Percentiles rank a stretch among this genome's conserved stretches.
Conservation (phyloP, 108 stramenopile species). For the Parietichytrium sp. region DNA sequence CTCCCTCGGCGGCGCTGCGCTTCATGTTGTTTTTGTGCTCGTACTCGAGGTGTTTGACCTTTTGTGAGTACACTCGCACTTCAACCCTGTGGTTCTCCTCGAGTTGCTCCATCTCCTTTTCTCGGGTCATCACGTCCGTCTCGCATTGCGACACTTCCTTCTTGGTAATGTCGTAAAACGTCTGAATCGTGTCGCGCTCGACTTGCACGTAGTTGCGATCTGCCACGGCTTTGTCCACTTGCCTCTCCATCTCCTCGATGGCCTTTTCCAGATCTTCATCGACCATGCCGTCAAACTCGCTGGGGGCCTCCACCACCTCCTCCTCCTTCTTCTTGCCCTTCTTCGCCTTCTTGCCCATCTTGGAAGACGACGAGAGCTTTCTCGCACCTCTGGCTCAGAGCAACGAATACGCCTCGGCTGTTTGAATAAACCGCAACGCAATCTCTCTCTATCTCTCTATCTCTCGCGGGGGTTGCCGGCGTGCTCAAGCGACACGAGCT, state of each 20-base stretch:
- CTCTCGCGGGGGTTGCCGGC: too few species aligned
- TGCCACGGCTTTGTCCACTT: constrained; percentile 42
- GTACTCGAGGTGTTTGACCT: constrained; percentile 72
- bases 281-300: constrained; percentile 2
- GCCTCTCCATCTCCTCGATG: constrained; percentile 18
- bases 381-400: too few species aligned
- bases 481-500: too few species aligned
- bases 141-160: constrained; percentile 60
- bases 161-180: constrained; percentile 65
- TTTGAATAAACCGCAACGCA: too few species aligned
- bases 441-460: too few species aligned
- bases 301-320: neutral
- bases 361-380: too few species aligned
- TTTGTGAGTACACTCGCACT: constrained; percentile 65
- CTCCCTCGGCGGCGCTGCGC: constrained; percentile 46
- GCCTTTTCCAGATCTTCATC: constrained; percentile 15
- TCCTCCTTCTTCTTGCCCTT: neutral
- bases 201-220: constrained; percentile 72
- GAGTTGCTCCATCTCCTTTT: constrained; percentile 69
- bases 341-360: constrained; percentile 23
- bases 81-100: constrained; percentile 67
- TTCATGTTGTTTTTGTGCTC: constrained; percentile 69
- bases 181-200: constrained; percentile 67
- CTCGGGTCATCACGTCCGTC: constrained; percentile 59
- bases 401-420: too few species aligned